Base-by-base conservation (phyloP, 129 eudicot genomes). In the Artemisia tridentata region DNA sequence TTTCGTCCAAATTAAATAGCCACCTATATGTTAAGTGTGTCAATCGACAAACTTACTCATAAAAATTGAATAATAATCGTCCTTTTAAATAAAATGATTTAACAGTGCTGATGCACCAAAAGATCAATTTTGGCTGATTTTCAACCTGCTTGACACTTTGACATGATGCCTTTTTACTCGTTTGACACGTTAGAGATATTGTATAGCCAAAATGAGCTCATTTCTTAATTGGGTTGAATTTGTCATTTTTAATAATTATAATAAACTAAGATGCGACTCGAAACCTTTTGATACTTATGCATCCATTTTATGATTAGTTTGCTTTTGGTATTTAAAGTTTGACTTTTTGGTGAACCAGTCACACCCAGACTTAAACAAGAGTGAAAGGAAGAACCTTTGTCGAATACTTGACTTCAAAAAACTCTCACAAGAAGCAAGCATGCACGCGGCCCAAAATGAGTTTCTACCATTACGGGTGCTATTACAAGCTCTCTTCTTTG, bases 401-500 rank as follows among this genome's bases (percentile, higher is more conserved):
- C 79, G 91, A 80, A 63, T 79, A 47, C 80, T 92, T 1, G 86
- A 92, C 82, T 89, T 96, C 88, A 92, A 87, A 66, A 92, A 83
- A 69, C 72, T 92, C 29, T 92, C 98, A 0, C 52, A 85, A 69
- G 96, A 92, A 69, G 84, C 82, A 4, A 89, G 92, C 68, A 83
- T 87, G 83, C 89, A 92, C 17, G 98, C 98, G 52, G 98, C 96
- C 13, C 96, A 88, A 67, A 92, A 92, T 65, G 98, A 92, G 84
- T 19, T 78, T 45, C 87, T 92, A 41, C 98, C 98, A 3, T 76
- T 92, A 43, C 81, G 98, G 8, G 96, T 92, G 0, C 85, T 92
- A 16, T 96, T 92, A 4, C 98, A 92, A 75, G 95, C 89, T 52
- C 88, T 92, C 27, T 89, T 92, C 86, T 86, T 75, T 48, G 96